Conservation (phyloP, 768 basidiomycete genomes). For the Leucogyrophana mollusca region DNA sequence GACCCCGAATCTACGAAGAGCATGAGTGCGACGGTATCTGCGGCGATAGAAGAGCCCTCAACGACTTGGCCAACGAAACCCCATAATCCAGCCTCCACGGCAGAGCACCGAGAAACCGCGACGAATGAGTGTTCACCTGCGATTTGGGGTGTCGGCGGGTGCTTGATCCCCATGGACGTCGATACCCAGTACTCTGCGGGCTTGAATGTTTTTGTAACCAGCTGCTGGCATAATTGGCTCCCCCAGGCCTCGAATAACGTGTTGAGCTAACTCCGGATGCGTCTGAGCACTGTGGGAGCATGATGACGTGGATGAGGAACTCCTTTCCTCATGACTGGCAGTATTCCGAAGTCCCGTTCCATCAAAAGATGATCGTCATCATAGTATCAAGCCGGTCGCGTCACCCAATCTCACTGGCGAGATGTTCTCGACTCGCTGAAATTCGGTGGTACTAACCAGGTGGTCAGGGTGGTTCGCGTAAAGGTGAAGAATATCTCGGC, state of each 20-base stretch:
- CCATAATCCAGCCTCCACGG: neutral
- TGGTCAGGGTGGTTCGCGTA: no score
- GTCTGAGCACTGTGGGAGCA: conserved; percentile 34
- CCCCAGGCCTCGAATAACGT: conserved; percentile 42
- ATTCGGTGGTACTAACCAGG: no score
- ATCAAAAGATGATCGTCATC: no score
- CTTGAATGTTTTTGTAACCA: conserved; percentile 25
- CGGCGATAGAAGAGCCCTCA: neutral
- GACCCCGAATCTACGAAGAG: no score
- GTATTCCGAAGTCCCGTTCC: no score
- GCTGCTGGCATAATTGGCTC: conserved; percentile 48
- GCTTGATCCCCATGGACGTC: neutral
- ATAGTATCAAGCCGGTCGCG: no score
- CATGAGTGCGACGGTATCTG: no score
- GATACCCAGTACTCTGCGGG: neutral
- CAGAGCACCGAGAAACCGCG: neutral
- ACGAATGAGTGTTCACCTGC: neutral
- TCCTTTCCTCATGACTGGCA: no score
- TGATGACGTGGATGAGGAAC: no score
- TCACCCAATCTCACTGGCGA: no score
- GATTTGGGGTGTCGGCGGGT: neutral
- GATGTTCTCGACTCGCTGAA: no score
- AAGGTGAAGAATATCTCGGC: no score
- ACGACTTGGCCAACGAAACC: conserved; percentile 1
- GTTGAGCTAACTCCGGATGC: conserved; percentile 41